Conservation (phyloP, 371 early-diverging fungal genomes). For the Saksenaea oblongispora region DNA sequence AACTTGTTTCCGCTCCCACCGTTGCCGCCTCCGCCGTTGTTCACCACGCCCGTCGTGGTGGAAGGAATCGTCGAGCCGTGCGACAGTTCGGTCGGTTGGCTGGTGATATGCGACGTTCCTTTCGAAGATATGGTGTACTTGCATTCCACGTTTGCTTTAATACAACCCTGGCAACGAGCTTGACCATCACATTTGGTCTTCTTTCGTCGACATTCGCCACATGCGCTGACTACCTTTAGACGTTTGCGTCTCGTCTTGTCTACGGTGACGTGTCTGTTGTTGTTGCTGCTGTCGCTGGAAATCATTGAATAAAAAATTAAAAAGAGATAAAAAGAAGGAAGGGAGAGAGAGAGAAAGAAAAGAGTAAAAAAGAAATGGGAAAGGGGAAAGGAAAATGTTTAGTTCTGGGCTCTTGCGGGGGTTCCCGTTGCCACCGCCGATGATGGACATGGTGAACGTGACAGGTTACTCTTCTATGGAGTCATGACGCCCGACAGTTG, state of each 20-base stretch:
- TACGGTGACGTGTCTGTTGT: conserved; percentile 16
- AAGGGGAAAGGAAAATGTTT: conserved; percentile 7
- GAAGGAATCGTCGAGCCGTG: neutral
- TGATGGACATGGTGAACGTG: conserved; percentile 5
- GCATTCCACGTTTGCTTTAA: conserved; percentile 41
- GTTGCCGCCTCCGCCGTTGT: neutral
- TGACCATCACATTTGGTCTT: conserved; percentile 62
- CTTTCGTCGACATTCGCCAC: conserved; percentile 60
- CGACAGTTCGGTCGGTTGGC: neutral
- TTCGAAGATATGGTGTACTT: conserved; percentile 25
- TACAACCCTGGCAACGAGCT: conserved; percentile 34
- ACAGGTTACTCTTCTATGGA: conserved; percentile 3
- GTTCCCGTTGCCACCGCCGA: conserved; percentile 6
- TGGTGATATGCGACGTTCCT: conserved; percentile 6
- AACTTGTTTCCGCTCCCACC: neutral
- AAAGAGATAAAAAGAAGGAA: conserved; percentile 4
- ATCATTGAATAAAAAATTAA: neutral
- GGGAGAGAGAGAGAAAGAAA: neutral
- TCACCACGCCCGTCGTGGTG: neutral
- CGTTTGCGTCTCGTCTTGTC: conserved; percentile 46
- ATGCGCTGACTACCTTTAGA: conserved; percentile 43
- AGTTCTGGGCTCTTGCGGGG: conserved; percentile 5
- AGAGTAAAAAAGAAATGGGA: neutral
- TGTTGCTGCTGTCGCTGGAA: conserved; percentile 3
- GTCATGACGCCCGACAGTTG: conserved; percentile 8